Evolutionary conservation across 2,329 filamentous ascomycete genomes (phyloP), one percentile per base, ranked within the genome.

Genomic region (Arthrobotrys iridis): DNA sequence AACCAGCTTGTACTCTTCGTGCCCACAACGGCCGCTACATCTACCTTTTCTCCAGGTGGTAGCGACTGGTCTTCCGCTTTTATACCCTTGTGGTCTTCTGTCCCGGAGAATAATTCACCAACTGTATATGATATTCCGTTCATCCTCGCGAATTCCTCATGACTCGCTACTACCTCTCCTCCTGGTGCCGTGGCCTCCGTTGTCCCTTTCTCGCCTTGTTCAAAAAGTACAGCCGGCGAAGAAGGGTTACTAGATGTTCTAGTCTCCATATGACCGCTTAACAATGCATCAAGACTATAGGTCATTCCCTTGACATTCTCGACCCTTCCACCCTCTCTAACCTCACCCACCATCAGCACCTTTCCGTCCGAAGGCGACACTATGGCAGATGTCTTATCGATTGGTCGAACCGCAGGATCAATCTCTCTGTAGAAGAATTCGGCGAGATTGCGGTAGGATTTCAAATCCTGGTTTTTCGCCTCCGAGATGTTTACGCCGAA

Each of bases 221-320:
- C 45, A 67, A 78, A 80, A 7, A 81, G 78, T 65, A 81, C 83
- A 64, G 43, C 72, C 8, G 78, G 79, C 0, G 80, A 78, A 24
- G 80, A 73, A 3, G 79, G 76, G 30, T 80, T 79, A 67, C 68
- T 86, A 81, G 79, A 90, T 82, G 83, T 87, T 88, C 3, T 85
- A 81, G 37, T 80, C 72, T 72, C 79, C 77, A 52, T 60, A 22
- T 76, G 65, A 0, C 72, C 72, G 59, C 95, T 95, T 1, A 99
- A 87, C 1, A 99, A 87, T 5, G 95, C 93, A 81, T 99, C 95
- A 64, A 99, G 87, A 78, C 90, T 96, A 83, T 99, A 99, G 0
- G 95, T 99, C 86, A 99, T 95, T 74, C 95, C 95, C 83, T 99
- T 99, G 77, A 99, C 94, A 83, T 99, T 95, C 82, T 99, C 95